Evolutionary conservation across 2,329 filamentous ascomycete genomes (phyloP), one percentile per base, ranked within the genome.

Genomic region (Fusarium sp.): DNA sequence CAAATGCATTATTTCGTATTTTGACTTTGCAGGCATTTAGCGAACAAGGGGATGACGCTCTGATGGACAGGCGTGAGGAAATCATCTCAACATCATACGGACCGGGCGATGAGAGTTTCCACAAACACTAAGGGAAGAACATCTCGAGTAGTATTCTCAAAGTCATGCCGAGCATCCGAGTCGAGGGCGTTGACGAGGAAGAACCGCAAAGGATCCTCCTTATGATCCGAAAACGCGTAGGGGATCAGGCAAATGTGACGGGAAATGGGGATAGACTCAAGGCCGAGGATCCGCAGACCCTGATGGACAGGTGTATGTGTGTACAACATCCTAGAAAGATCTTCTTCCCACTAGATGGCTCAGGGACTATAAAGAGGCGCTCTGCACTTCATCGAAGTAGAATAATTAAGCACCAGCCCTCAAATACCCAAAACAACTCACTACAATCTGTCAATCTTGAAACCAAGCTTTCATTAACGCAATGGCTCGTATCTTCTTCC

Each of bases 401-500:
- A 54, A 33, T 6, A 14, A 57, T 18, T 20, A 31, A 56, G 29
- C 50, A 57, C 7, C 31, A 60, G 6, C 31, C 7, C n/a, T 41
- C 20, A 35, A 14, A 18, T 20, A 27, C 10, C 45, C 50, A 29
- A 24, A 6, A 13, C 11, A 35, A 1, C 11, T 48, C 22, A 11
- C 10, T 35, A 16, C 35, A n/a, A 41, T 6, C 20, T 41, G 9
- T n/a, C 22, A 59, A n/a, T 9, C 24, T 18, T 13, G 31, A 4
- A 14, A 33, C 29, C 27, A 14, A 54, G 6, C 11, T 24, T n/a
- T 29, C 10, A 29, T 24, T 14, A 6, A 39, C 45, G 18, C 4
- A 43, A 73, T 73, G 71, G 58, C 41, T 54, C 66, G 41, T 3
- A 5, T 68, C 13, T n/a, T 63, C 22, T 13, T 73, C n/a, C 7